Evolutionary conservation across 192 early-diverging fungal species (phyloP).

Genomic region (Chytriomyces sp.): DNA sequence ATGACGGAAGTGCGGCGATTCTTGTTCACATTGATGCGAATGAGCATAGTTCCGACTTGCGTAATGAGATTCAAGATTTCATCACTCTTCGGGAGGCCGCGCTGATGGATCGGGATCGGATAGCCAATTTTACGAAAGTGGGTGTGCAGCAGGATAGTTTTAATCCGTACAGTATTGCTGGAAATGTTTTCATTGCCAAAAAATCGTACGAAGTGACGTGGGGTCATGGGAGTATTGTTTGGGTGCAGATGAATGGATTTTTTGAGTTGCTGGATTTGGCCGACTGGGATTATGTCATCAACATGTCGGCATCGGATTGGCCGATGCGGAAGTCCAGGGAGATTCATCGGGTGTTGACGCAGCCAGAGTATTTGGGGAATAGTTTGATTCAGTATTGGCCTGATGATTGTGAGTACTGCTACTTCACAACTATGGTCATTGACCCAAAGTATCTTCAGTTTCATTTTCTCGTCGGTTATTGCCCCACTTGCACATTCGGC

Average conservation of each 20-base stretch:
- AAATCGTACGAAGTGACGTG: constrained; percentile 43
- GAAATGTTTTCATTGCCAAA: constrained; percentile 46
- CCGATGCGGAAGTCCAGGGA: constrained; percentile 46
- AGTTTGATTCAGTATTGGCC: constrained; percentile 53
- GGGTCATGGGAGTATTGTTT: constrained; percentile 55
- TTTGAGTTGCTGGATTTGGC: constrained; percentile 58
- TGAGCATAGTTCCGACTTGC: constrained; percentile 2
- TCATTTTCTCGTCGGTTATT: neutral
- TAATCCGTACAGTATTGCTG: neutral
- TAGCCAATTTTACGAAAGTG: neutral
- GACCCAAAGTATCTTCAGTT: neutral
- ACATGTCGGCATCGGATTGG: constrained; percentile 50
- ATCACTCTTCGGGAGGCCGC: constrained; percentile 10
- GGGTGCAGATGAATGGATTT: constrained; percentile 52
- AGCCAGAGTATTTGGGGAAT: constrained; percentile 19
- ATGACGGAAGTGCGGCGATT: constrained; percentile 48
- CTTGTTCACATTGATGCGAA: constrained; percentile 52
- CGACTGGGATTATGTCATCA: constrained; percentile 61
- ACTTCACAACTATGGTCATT: neutral
- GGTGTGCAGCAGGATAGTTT: neutral
- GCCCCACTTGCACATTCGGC: constrained; percentile 1
- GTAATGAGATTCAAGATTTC: constrained; percentile 29
- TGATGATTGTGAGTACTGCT: constrained; percentile 35
- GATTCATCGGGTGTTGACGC: constrained; percentile 40
- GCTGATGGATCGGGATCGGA: neutral